These are phyloP conservation scores for Santalum album DNA, from an alignment of 164 flowering plant genomes.

Conservation along the genomic window DNA sequence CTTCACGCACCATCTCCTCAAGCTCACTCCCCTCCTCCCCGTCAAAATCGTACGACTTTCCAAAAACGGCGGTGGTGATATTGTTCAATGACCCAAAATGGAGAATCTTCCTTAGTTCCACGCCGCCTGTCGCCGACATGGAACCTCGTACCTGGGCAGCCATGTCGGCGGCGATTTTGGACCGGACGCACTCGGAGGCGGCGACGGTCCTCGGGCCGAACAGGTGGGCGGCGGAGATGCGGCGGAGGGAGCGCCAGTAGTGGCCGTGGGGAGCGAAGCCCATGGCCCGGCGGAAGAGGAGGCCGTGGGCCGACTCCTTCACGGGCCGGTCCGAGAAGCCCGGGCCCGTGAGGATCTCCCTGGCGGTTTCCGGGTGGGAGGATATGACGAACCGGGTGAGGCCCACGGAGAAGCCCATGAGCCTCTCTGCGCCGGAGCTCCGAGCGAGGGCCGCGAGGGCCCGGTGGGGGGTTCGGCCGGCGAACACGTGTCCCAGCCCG, in stretches of 20 bases:
- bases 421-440: constrained; percentile 6
- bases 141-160: constrained; percentile 7
- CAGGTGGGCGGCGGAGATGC: constrained; percentile 40
- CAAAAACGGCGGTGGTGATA: constrained; percentile 44
- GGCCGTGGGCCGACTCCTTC: constrained; percentile 54
- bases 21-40: constrained; percentile 19
- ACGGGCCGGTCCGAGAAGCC: constrained; percentile 55
- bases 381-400: constrained; percentile 43
- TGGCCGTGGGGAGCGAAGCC: constrained; percentile 58
- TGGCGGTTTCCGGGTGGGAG: constrained; percentile 38
- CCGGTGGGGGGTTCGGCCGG: constrained; percentile 27
- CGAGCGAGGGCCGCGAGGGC: constrained; percentile 23
- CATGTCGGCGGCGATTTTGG: constrained; percentile 17
- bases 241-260: constrained; percentile 52
- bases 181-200: constrained; percentile 17
- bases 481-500: constrained; percentile 38
- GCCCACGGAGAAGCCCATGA: constrained; percentile 56
- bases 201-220: constrained; percentile 42
- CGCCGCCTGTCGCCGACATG: too few relatives aligned
- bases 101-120: constrained; percentile 22
- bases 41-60: constrained; percentile 23
- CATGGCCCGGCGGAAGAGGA: constrained; percentile 53
- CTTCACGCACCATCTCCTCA: constrained; percentile 37
- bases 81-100: constrained; percentile 35
- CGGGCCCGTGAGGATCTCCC: constrained; percentile 36